Conservation (phyloP, 1,284 basidiomycete species). For the Sporisorium exsertum region DNA sequence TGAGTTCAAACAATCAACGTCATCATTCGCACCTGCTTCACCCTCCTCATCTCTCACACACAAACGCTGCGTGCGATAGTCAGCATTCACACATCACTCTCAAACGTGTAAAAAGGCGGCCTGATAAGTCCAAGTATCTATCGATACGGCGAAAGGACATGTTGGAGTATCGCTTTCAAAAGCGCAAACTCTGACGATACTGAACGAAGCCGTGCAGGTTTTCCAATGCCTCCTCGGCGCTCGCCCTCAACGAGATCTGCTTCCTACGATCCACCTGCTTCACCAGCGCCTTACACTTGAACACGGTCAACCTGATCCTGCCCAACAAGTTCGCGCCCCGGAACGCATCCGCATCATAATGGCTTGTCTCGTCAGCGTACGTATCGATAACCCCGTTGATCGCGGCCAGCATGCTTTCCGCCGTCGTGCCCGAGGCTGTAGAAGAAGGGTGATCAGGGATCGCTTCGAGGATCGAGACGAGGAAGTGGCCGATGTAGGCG, state of each 20-base stretch:
- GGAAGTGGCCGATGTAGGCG: conserved; percentile 36
- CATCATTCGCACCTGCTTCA: no score
- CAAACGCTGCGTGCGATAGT: no score
- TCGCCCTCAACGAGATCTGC: conserved; percentile 69
- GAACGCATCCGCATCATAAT: conserved; percentile 82
- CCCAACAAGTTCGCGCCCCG: conserved; percentile 72
- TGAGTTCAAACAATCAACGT: no score
- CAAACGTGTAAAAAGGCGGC: no score
- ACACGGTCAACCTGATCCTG: conserved; percentile 23
- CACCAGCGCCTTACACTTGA: conserved; percentile 31
- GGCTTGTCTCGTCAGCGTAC: conserved; percentile 87
- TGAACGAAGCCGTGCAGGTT: conserved; percentile 89
- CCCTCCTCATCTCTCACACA: no score
- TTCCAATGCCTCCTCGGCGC: conserved; percentile 74
- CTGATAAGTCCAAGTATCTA: no score
- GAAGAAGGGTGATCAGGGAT: conserved; percentile 21
- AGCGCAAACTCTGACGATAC: conserved; percentile 74
- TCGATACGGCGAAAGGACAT: not conserved
- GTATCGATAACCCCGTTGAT: conserved; percentile 91
- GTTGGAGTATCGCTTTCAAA: not conserved
- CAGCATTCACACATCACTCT: no score
- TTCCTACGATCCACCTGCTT: conserved; percentile 72
- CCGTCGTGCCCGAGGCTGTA: conserved; percentile 64
- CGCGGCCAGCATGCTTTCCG: conserved; percentile 83
- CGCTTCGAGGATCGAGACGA: conserved; percentile 45